A percentile compares a stretch with the other conserved stretches of the same genome.
phyloP scores from a whole-genome alignment of 169 alveolate species.

The Theileria parva region DNA sequence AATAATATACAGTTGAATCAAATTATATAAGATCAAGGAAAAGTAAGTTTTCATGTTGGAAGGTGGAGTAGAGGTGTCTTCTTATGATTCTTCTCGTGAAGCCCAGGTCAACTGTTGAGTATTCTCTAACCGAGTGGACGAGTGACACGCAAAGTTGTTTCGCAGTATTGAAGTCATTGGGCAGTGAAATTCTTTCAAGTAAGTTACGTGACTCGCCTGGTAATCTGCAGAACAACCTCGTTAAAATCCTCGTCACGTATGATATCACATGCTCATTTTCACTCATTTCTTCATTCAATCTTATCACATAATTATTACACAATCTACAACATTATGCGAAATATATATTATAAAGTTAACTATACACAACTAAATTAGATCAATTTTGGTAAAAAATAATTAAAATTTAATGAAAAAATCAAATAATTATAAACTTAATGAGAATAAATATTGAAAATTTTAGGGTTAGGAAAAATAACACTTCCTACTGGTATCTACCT shows the following conservation, averaged over 20 bases:
- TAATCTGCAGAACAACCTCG: constrained; percentile 6
- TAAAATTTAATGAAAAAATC: too few species aligned
- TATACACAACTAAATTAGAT: too few species aligned
- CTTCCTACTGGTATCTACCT: too few species aligned
- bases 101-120: not conserved
- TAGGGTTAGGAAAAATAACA: too few species aligned
- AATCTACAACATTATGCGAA: not conserved
- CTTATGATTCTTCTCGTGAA: constrained; percentile 6
- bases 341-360: not conserved
- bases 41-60: not conserved
- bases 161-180: constrained; percentile 26
- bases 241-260: constrained; percentile 19
- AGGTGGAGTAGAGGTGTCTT: constrained; percentile 5
- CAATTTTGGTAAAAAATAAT: too few species aligned
- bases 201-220: constrained; percentile 4
- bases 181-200: constrained; percentile 37
- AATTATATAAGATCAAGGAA: constrained; percentile 13
- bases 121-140: not conserved
- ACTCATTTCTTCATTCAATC: constrained; percentile 49
- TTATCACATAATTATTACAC: not conserved
- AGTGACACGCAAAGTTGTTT: constrained; percentile 23
- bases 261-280: constrained; percentile 42
- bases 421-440: too few species aligned
- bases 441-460: too few species aligned
- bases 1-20: not conserved